Conservation (phyloP, 148 eudicot genomes). For the Gaultheria prostrata region DNA sequence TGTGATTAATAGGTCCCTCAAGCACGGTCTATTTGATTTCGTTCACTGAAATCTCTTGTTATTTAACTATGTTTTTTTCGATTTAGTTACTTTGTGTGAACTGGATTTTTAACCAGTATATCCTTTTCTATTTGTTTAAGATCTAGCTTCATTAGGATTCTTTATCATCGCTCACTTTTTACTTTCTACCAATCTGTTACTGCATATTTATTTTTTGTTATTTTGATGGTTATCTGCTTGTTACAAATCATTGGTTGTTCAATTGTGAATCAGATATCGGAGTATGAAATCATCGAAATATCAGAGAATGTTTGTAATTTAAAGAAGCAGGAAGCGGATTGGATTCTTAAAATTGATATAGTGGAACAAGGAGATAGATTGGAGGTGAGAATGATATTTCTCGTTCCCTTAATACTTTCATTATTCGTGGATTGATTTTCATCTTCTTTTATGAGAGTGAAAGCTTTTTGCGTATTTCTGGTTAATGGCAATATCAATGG, state of each 20-base stretch:
- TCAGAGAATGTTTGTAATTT: constrained; percentile 87
- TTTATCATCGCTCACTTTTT: not conserved
- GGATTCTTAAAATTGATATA: constrained; percentile 89
- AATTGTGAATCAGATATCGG: constrained; percentile 52
- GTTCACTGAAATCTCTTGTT: not conserved
- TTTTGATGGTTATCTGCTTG: constrained; percentile 3
- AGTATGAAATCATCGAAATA: constrained; percentile 82
- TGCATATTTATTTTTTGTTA: not conserved
- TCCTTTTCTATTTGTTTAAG: not conserved
- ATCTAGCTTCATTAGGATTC: not conserved
- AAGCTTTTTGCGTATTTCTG: not conserved
- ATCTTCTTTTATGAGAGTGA: not conserved
- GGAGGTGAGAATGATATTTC: constrained; percentile 42
- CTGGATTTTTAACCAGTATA: not conserved
- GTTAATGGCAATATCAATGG: not conserved
- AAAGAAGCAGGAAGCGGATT: constrained; percentile 97
- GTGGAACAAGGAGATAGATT: constrained; percentile 76
- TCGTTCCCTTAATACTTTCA: constrained; percentile 1
- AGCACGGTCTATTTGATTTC: not conserved
- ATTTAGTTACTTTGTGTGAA: not conserved
- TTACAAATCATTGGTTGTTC: constrained; percentile 4
- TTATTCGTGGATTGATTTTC: not conserved
- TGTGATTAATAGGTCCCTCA: not conserved
- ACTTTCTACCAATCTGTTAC: not conserved
- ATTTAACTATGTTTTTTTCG: not conserved